Evolutionary conservation across 768 basidiomycete genomes (phyloP).

Genomic region (Podaxis sp.): DNA sequence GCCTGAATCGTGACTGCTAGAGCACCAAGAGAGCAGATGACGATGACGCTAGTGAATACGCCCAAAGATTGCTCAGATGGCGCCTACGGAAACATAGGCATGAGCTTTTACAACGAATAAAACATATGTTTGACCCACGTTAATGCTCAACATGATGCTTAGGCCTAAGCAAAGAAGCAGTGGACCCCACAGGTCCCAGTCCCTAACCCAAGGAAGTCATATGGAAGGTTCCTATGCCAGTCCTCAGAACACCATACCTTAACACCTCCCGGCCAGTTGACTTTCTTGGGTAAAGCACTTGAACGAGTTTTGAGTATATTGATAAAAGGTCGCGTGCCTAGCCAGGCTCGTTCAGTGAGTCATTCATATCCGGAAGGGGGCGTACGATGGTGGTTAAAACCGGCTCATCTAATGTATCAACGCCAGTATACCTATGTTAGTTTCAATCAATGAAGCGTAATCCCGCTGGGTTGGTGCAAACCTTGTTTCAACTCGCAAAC

Average conservation of each 20-base stretch:
- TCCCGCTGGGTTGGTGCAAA: constrained; percentile 26
- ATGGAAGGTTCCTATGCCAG: not conserved
- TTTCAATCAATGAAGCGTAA: not conserved
- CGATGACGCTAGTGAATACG: constrained; percentile 92
- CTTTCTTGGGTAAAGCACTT: constrained; percentile 87
- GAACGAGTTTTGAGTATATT: constrained; percentile 88
- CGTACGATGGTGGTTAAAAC: constrained; percentile 84
- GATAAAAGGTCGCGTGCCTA: constrained; percentile 87
- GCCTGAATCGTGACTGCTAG: constrained; percentile 93
- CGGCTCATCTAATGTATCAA: constrained; percentile 90
- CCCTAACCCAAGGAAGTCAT: constrained; percentile 41
- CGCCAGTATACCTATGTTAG: constrained; percentile 61
- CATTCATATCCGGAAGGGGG: not conserved
- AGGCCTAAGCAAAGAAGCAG: constrained; percentile 77
- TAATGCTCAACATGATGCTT: constrained; percentile 81
- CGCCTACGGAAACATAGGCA: constrained; percentile 46
- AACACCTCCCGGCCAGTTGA: constrained; percentile 75
- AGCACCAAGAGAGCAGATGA: constrained; percentile 87
- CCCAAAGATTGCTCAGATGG: constrained; percentile 78
- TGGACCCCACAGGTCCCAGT: constrained; percentile 99
- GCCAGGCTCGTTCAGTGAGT: not conserved
- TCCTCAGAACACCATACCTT: constrained; percentile 34
- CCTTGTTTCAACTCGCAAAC: constrained; percentile 87
- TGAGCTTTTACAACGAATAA: not conserved
- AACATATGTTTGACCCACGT: constrained; percentile 41